Base-by-base conservation (phyloP, 441 rosid species). In the Breynia disticha region DNA sequence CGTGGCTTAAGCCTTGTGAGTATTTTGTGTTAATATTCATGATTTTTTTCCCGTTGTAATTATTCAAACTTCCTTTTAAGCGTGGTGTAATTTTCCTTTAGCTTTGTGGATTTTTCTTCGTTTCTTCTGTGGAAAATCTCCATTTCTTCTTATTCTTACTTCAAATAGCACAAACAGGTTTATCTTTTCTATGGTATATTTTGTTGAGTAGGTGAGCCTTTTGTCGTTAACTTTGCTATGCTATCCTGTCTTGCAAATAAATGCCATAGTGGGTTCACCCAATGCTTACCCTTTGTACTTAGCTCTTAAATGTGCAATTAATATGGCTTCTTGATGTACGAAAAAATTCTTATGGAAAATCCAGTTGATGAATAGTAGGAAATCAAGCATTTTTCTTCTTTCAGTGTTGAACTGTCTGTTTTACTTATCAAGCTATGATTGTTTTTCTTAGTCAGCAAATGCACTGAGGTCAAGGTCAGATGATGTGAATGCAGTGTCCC, bases 1-100 rank as follows among this genome's bases (percentile, higher is more conserved):
- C 94, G 97, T 54, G 99, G 99, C 19, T 71, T 94, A 79, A 83
- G 94, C 69, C 87, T 94, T 73, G 99, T 94, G 77, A 85, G 87
- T 75, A 68, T 60, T 63, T 62, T 61, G 56, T 67, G 13, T 52
- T 56, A 15, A 21, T 37, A 28, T 51, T 60, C 43, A 2, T 39
- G 15, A 39, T 2, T 54, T 7, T 46, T 67, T 17, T 49, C 17
- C 28, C 45, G 1, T 13, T 10, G 11, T 16, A 1, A 18, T 24
- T 24, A 18, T 2, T 37, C n/a, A n/a, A n/a, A 14, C 10, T 4
- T 55, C 16, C 10, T 41, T 19, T 38, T 19, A 20, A n/a, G 46
- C 32, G 28, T 11, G 15, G 38, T 37, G 16, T 1, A n/a, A 19
- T 44, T 18, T 44, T 39, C 5, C 7, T 56, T 63, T 42, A 21